A percentile compares a stretch with the other conserved stretches of the same genome.
phyloP scores from a whole-genome alignment of 73 alveolate species.

The Uronychia binucleata region DNA sequence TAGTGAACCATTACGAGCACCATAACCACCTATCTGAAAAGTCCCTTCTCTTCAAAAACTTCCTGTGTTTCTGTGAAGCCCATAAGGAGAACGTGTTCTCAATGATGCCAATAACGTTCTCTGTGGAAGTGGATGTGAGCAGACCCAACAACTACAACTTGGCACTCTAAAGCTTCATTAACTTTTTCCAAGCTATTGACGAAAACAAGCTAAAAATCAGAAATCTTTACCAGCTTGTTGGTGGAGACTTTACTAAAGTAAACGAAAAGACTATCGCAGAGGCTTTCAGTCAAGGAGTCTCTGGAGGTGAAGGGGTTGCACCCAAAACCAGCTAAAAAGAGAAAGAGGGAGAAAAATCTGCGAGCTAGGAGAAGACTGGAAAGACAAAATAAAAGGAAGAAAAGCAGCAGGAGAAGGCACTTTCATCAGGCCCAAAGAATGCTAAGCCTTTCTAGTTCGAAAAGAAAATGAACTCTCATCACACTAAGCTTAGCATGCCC shows the following conservation, averaged over 20 bases:
- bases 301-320: too few species aligned
- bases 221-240: not conserved
- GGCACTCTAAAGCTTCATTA: not conserved
- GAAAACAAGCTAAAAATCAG: not conserved
- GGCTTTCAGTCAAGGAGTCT: not conserved
- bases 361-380: not conserved
- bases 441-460: not conserved
- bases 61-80: conserved; percentile 75
- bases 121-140: conserved; percentile 42
- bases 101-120: conserved; percentile 76
- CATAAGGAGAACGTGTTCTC: conserved; percentile 75
- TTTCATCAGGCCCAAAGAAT: not conserved
- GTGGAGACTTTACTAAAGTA: not conserved
- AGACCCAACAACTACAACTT: not conserved
- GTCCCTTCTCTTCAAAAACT: conserved; percentile 67
- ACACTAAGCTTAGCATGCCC: conserved; percentile 17
- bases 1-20: conserved; percentile 76
- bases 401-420: not conserved
- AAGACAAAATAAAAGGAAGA: not conserved
- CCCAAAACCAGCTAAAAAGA: not conserved
- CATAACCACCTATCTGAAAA: conserved; percentile 82
- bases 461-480: not conserved
- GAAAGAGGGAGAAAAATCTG: not conserved
- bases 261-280: not conserved
- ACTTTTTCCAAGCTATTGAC: not conserved